phyloP scores from a whole-genome alignment of 352 stramenopile genomes.

The Globisporangium paddicum region DNA sequence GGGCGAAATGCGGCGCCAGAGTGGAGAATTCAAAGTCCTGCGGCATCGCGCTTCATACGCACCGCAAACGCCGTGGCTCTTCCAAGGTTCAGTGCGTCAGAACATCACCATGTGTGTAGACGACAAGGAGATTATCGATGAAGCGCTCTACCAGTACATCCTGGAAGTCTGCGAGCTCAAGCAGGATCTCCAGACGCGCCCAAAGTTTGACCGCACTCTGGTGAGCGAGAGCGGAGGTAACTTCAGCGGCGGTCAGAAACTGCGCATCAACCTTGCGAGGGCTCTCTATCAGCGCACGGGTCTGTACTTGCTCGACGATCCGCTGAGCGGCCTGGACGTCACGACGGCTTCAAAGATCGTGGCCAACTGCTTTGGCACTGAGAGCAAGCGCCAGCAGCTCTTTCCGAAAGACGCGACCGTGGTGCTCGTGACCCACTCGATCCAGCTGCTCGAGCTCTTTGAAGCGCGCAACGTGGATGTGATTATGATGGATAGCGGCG shows the following conservation, averaged over 20 bases:
- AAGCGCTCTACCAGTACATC: slow-evolving; percentile 38
- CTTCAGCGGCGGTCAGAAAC: slow-evolving; percentile 82
- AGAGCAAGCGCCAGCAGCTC: slow-evolving; percentile 24
- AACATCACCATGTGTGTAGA: slow-evolving; percentile 60
- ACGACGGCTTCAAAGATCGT: slow-evolving; percentile 53
- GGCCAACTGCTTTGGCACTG: slow-evolving; percentile 32
- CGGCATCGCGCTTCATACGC: slow-evolving; percentile 47
- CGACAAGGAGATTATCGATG: slow-evolving; percentile 22
- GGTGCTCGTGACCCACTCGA: slow-evolving; percentile 73
- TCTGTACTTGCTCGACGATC: slow-evolving; percentile 89
- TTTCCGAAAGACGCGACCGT: slow-evolving; percentile 47
- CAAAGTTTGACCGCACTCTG: slow-evolving; percentile 34
- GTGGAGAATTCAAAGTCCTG: slow-evolving; percentile 17
- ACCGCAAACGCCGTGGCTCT: slow-evolving; percentile 77
- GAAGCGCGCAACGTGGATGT: slow-evolving; percentile 30
- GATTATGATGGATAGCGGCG: slow-evolving; percentile 54
- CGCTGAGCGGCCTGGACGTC: slow-evolving; percentile 74
- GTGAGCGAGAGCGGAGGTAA: slow-evolving; percentile 78
- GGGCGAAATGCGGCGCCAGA: slow-evolving; percentile 90
- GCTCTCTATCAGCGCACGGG: slow-evolving; percentile 62
- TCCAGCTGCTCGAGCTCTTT: slow-evolving; percentile 62
- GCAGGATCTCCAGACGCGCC: slow-evolving; percentile 44
- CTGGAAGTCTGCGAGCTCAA: slow-evolving; percentile 71
- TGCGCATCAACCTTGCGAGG: slow-evolving; percentile 82
- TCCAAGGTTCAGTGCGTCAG: slow-evolving; percentile 43